Evolutionary conservation across 805 yeast genomes (phyloP), one percentile per base, ranked within the genome.

Genomic region (Pichia eremophila): DNA sequence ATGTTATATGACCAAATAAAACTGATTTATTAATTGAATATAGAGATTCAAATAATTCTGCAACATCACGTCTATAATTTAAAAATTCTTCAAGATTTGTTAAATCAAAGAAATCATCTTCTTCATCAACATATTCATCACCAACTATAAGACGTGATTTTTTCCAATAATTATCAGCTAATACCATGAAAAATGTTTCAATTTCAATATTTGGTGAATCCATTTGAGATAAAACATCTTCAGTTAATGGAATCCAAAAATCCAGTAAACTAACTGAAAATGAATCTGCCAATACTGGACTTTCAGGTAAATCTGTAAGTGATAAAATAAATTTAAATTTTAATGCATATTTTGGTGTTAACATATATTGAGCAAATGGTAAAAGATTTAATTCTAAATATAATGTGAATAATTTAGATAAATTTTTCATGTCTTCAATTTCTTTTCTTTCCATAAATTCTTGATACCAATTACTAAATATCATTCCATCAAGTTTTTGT

Each of bases 1-100:
- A 55, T 1, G 68, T 54, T 29, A 85, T 60, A 19, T 64, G 69
- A 5, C 68, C 66, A 52, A 75, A 77, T 36, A 86, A 61, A 2
- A 72, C 65, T 0, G 62, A 46, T 37, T 85, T 86, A 36, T 87
- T 69, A 6, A 85, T 68, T 0, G 88, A 77, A 67, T 83, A 86
- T 2, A 83, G 64, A 0, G 78, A 70, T 46, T 88, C 93, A 53
- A 86, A 77, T 37, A 90, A 70, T 55, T 93, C 98, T 1, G 83
- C 75, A 10, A 84, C 83, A 51, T 84, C 91, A 32, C 77, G 67
- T 55, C 97, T 73, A 62, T 79, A 91, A 27, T 78, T 73, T 22
- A 65, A 64, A 57, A 89, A 86, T 53, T 83, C 95, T 10, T 29
- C 32, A 10, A 29, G 12, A 29, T 10, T 11, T 11, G 32, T 29